Evolutionary conservation across 192 early-diverging fungal species (phyloP).

Genomic region (Chytriomyces sp.): DNA sequence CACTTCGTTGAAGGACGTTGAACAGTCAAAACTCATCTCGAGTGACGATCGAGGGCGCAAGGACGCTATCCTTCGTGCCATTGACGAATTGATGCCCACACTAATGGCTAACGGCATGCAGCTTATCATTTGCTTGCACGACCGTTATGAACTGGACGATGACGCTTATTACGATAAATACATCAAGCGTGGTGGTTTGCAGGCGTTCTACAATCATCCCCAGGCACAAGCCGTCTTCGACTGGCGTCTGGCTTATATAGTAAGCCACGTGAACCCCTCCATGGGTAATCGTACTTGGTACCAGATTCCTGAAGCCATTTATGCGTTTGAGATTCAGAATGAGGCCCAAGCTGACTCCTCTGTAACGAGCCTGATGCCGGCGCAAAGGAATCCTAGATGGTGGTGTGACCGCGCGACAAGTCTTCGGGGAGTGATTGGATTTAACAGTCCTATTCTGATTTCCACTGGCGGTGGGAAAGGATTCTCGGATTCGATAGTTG

Average conservation of each 20-base stretch:
- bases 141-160: slow-evolving; percentile 19
- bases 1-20: slow-evolving; percentile 12
- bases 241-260: slow-evolving; percentile 21
- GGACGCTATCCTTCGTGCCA: slow-evolving; percentile 17
- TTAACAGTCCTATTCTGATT: slow-evolving; percentile 10
- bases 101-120: slow-evolving; percentile 2
- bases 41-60: no score
- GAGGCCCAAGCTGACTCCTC: slow-evolving; percentile 21
- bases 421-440: not conserved
- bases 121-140: slow-evolving; percentile 26
- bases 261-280: slow-evolving; percentile 18
- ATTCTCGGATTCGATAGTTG: slow-evolving; percentile 12
- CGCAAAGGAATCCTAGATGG: slow-evolving; percentile 24
- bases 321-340: slow-evolving; percentile 32
- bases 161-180: slow-evolving; percentile 27
- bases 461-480: slow-evolving; percentile 29
- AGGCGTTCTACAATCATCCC: slow-evolving; percentile 17
- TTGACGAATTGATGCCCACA: slow-evolving; percentile 22
- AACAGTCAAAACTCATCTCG: slow-evolving; percentile 5
- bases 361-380: not conserved
- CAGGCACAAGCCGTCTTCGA: not conserved
- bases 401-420: slow-evolving; percentile 26
- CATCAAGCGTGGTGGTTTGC: not conserved
- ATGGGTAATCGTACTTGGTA: slow-evolving; percentile 28
- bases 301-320: slow-evolving; percentile 21